Percentiles rank a stretch among this genome's conserved stretches.
These are phyloP conservation scores for Candida tibetensis DNA, from an alignment of 805 yeast genomes.

Conservation along the genomic window DNA sequence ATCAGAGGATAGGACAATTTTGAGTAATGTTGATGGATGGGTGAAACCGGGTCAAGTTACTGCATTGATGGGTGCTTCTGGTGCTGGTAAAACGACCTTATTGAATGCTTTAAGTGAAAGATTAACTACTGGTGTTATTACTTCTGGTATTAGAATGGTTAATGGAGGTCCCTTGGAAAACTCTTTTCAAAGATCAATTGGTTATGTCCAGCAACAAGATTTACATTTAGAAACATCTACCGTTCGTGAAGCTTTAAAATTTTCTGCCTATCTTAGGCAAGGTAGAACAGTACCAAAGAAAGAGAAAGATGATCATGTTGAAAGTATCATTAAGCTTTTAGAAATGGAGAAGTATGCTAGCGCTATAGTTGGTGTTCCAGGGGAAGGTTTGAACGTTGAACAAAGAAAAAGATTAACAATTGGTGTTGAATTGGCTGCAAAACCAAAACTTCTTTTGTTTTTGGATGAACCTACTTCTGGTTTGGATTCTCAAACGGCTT, in stretches of 20 bases:
- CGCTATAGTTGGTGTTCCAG: slow-evolving; percentile 47
- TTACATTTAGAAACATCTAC: slow-evolving; percentile 50
- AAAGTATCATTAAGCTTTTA: slow-evolving; percentile 46
- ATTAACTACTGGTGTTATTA: slow-evolving; percentile 52
- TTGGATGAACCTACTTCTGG: slow-evolving; percentile 65
- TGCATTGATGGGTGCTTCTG: slow-evolving; percentile 64
- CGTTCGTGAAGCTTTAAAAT: slow-evolving; percentile 52
- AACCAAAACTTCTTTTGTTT: slow-evolving; percentile 50
- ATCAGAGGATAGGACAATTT: slow-evolving; percentile 24
- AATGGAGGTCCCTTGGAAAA: slow-evolving; percentile 48
- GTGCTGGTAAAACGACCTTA: slow-evolving; percentile 60
- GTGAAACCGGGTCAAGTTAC: slow-evolving; percentile 53
- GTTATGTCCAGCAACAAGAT: slow-evolving; percentile 62
- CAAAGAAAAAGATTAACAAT: slow-evolving; percentile 53
- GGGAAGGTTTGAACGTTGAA: slow-evolving; percentile 52
- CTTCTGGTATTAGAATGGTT: slow-evolving; percentile 54
- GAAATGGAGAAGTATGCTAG: slow-evolving; percentile 54
- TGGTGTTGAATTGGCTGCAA: slow-evolving; percentile 55
- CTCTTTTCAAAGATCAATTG: slow-evolving; percentile 53
- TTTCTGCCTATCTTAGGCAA: slow-evolving; percentile 51
- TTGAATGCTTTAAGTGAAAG: slow-evolving; percentile 54
- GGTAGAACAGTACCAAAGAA: slow-evolving; percentile 34
- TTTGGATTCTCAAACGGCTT: slow-evolving; percentile 56
- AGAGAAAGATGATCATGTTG: slow-evolving; percentile 52
- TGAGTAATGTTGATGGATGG: slow-evolving; percentile 29